phyloP scores from a whole-genome alignment of 345 rosid species.

The Ailanthus altissimus region DNA sequence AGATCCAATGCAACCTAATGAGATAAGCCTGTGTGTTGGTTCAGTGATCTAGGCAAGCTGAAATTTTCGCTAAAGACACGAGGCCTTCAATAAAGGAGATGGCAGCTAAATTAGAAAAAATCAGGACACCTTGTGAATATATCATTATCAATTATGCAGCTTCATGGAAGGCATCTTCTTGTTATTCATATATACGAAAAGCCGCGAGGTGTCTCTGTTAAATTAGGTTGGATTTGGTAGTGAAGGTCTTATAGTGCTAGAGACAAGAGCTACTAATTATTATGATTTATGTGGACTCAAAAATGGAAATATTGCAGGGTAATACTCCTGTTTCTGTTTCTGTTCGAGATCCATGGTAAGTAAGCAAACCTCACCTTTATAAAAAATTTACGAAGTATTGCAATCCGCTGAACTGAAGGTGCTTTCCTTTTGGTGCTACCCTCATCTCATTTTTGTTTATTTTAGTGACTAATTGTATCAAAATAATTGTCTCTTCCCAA shows the following conservation, averaged over 20 bases:
- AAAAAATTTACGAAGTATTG: constrained; percentile 35
- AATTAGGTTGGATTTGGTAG: constrained; percentile 20
- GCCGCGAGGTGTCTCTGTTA: constrained; percentile 24
- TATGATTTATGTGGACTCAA: constrained; percentile 11
- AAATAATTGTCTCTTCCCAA: no score
- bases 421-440: not conserved
- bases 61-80: no score
- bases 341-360: constrained; percentile 46
- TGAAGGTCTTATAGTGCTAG: not conserved
- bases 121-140: constrained; percentile 35
- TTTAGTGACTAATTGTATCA: no score
- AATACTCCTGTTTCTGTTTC: constrained; percentile 46
- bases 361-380: constrained; percentile 59
- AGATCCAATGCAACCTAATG: no score
- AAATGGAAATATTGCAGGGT: constrained; percentile 24
- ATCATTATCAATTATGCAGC: constrained; percentile 20
- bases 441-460: not conserved
- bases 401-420: constrained; percentile 25
- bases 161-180: constrained; percentile 23
- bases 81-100: no score
- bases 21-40: no score
- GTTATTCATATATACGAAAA: constrained; percentile 36
- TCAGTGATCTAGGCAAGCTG: no score
- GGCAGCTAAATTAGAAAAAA: constrained; percentile 42
- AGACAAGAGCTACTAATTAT: constrained; percentile 21